Evolutionary conservation across 2,329 filamentous ascomycete genomes (phyloP).

Genomic region (Sporothrix dimorphospora): DNA sequence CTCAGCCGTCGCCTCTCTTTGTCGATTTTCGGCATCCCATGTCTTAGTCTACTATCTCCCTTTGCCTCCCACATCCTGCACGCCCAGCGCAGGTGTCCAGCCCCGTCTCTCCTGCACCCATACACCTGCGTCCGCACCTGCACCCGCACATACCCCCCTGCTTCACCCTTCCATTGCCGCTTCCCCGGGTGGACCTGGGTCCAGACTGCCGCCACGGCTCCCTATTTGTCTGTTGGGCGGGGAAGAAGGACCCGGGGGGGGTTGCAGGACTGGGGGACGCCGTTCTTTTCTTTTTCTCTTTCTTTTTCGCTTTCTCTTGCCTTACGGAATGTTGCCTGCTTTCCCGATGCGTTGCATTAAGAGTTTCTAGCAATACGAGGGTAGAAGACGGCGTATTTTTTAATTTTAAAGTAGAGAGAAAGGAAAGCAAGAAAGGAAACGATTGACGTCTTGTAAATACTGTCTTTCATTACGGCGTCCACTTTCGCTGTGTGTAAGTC

Average conservation of each 20-base stretch:
- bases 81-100: neutral
- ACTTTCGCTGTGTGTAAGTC: too few species aligned
- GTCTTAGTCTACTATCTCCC: neutral
- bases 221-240: slow-evolving; percentile 1
- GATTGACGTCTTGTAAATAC: too few species aligned
- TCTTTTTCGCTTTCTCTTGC: neutral
- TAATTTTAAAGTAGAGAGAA: too few species aligned
- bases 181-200: neutral
- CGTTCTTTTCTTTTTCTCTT: neutral
- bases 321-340: neutral
- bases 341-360: neutral
- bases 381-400: too few species aligned
- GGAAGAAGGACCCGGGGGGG: neutral
- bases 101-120: neutral
- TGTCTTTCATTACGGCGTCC: neutral
- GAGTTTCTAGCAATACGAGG: too few species aligned
- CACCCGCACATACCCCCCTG: neutral
- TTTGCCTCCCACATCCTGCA: neutral
- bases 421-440: too few species aligned
- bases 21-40: neutral
- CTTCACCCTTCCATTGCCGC: neutral
- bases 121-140: neutral
- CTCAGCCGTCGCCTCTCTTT: neutral
- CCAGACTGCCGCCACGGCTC: neutral
- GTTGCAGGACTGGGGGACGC: neutral